These are phyloP conservation scores for Byssothecium circinans DNA, from an alignment of 2,329 filamentous ascomycete genomes.

Conservation along the genomic window DNA sequence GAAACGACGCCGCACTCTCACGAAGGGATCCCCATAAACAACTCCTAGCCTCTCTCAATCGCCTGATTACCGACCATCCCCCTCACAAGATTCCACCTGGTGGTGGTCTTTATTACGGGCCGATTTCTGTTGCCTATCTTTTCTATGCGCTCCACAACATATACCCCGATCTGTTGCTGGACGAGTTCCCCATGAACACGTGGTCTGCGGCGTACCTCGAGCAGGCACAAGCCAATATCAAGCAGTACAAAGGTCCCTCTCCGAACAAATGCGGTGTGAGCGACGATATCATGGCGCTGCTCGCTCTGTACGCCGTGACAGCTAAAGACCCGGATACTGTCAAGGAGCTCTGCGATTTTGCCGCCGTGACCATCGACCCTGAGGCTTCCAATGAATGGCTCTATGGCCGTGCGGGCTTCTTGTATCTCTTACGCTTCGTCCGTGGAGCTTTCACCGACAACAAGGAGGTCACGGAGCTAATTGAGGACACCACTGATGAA, in stretches of 20 bases:
- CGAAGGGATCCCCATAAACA: conserved; percentile 53
- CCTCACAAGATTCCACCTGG: conserved; percentile 50
- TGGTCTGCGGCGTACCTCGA: conserved; percentile 56
- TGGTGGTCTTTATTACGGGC: conserved; percentile 55
- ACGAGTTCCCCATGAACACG: conserved; percentile 49
- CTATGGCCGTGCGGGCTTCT: conserved; percentile 67
- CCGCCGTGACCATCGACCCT: conserved; percentile 49
- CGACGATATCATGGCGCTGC: conserved; percentile 54
- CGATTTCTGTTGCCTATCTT: conserved; percentile 53
- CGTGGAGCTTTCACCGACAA: conserved; percentile 58
- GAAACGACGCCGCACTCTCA: conserved; percentile 42
- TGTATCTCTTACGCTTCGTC: conserved; percentile 69
- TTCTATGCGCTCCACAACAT: conserved; percentile 54
- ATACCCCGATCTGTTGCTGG: conserved; percentile 52
- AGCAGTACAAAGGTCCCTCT: conserved; percentile 50
- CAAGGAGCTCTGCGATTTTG: conserved; percentile 54
- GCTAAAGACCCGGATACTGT: conserved; percentile 54
- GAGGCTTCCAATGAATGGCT: conserved; percentile 64
- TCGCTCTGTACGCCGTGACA: conserved; percentile 54
- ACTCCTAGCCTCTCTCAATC: conserved; percentile 53
- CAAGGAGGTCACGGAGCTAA: conserved; percentile 53
- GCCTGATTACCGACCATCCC: conserved; percentile 52
- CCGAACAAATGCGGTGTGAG: conserved; percentile 52
- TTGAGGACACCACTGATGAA: conserved; percentile 57
- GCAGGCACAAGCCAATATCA: conserved; percentile 53